A percentile compares a stretch with the other conserved stretches of the same genome.
Evolutionary conservation across 352 stramenopile genomes (phyloP).

Genomic region (Globisporangium emineosum): DNA sequence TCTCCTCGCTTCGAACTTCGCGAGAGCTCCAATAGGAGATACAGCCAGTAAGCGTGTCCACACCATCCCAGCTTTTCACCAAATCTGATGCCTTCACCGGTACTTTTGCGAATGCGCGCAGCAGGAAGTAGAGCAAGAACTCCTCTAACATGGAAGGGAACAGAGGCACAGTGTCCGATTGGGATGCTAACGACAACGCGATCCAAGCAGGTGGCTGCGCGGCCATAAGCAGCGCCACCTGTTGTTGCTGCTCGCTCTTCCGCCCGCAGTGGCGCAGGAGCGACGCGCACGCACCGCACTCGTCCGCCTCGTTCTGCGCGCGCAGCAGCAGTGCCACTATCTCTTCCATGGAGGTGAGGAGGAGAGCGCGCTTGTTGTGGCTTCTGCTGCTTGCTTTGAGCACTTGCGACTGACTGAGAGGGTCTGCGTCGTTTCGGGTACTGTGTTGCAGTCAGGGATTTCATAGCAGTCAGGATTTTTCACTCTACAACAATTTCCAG

Average conservation of each 20-base stretch:
- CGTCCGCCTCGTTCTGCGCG: background rate
- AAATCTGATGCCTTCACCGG: background rate
- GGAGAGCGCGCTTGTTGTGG: background rate
- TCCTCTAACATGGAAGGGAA: constrained; percentile 23
- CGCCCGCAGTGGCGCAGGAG: background rate
- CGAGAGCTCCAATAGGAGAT: constrained; percentile 11
- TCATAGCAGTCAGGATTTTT: too few species aligned
- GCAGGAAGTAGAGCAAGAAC: constrained; percentile 26
- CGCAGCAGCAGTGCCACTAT: background rate
- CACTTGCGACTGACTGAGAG: too few species aligned
- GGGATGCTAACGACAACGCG: background rate
- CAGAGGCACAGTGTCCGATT: background rate
- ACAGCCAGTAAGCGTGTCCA: background rate
- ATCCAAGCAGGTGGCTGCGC: background rate
- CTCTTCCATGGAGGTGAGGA: background rate
- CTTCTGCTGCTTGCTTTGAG: background rate
- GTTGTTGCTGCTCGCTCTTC: background rate
- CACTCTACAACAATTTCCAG: too few species aligned
- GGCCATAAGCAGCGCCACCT: constrained; percentile 1
- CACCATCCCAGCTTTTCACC: background rate
- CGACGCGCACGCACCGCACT: background rate
- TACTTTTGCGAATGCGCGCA: constrained; percentile 19
- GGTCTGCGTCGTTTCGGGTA: too few species aligned
- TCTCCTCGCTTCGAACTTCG: background rate
- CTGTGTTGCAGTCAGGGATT: too few species aligned